Percentiles rank a stretch among this genome's conserved stretches.
These are phyloP conservation scores for Debaryomyces coudertii DNA, from an alignment of 1,139 yeast genomes.

Conservation along the genomic window DNA sequence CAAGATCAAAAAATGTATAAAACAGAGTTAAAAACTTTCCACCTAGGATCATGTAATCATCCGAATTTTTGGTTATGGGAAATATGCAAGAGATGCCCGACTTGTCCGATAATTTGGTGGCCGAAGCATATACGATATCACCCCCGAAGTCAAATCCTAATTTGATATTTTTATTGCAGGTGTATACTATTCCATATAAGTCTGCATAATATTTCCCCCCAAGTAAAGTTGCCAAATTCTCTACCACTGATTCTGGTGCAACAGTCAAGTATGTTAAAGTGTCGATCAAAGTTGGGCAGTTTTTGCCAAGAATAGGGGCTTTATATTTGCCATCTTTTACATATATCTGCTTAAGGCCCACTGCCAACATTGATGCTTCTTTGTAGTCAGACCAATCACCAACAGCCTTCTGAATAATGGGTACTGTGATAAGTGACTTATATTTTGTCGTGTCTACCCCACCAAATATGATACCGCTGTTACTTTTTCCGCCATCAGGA, in stretches of 20 bases:
- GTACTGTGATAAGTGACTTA: constrained; percentile 10
- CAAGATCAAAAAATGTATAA: constrained; percentile 13
- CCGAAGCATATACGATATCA: neutral
- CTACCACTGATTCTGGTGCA: constrained; percentile 9
- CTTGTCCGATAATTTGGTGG: constrained; percentile 4
- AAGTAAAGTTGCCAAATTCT: constrained; percentile 8
- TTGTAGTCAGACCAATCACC: constrained; percentile 10
- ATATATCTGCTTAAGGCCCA: constrained; percentile 9
- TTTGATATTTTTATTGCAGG: constrained; percentile 5
- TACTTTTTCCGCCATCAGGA: constrained; percentile 8
- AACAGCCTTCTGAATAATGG: constrained; percentile 10
- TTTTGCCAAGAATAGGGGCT: constrained; percentile 8
- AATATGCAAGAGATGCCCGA: constrained; percentile 9
- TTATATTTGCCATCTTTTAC: constrained; percentile 1
- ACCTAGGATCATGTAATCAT: constrained; percentile 13
- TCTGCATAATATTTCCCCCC: constrained; percentile 7
- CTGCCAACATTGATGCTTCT: constrained; percentile 10
- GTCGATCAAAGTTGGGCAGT: constrained; percentile 12
- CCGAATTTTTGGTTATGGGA: constrained; percentile 7
- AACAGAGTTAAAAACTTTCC: constrained; percentile 9
- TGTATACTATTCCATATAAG: constrained; percentile 8
- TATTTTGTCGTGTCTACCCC: constrained; percentile 12
- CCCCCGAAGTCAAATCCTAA: constrained; percentile 10
- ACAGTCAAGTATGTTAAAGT: constrained; percentile 10
- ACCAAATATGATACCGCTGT: constrained; percentile 10